Evolutionary conservation across 2,329 filamentous ascomycete species (phyloP).

Genomic region (Huntiella bhutanensis): DNA sequence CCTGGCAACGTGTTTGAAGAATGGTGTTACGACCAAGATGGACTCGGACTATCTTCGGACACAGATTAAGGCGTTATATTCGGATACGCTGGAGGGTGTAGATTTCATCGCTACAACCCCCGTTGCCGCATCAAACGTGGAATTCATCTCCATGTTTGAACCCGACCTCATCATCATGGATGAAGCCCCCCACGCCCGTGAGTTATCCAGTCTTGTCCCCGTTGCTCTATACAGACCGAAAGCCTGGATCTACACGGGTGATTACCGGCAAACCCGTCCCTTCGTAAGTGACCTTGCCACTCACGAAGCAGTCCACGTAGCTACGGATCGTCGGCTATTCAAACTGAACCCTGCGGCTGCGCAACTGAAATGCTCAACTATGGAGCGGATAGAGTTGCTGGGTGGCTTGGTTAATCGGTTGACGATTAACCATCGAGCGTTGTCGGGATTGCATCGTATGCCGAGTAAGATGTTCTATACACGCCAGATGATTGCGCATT

Average conservation of each 20-base stretch:
- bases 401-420: constrained; percentile 19
- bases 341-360: constrained; percentile 14
- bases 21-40: constrained; percentile 11
- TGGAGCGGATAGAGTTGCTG: constrained; percentile 21
- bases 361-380: constrained; percentile 20
- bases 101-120: constrained; percentile 30
- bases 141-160: constrained; percentile 37
- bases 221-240: constrained; percentile 24
- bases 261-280: constrained; percentile 26
- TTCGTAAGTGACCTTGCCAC: constrained; percentile 19
- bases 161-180: constrained; percentile 77
- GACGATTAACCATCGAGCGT: constrained; percentile 21
- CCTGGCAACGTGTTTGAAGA: constrained; percentile 17
- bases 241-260: constrained; percentile 28
- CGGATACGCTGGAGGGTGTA: constrained; percentile 19
- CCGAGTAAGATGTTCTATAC: constrained; percentile 25
- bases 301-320: background rate
- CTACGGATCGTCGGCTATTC: constrained; percentile 9
- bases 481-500: constrained; percentile 19
- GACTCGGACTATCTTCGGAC: constrained; percentile 18
- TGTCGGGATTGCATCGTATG: constrained; percentile 22
- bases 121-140: constrained; percentile 21
- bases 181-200: constrained; percentile 34
- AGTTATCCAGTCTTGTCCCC: constrained; percentile 26
- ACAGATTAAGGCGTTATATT: constrained; percentile 21